These are phyloP conservation scores for Symbiodinium pilosum DNA, from an alignment of 73 alveolate genomes.

Conservation along the genomic window DNA sequence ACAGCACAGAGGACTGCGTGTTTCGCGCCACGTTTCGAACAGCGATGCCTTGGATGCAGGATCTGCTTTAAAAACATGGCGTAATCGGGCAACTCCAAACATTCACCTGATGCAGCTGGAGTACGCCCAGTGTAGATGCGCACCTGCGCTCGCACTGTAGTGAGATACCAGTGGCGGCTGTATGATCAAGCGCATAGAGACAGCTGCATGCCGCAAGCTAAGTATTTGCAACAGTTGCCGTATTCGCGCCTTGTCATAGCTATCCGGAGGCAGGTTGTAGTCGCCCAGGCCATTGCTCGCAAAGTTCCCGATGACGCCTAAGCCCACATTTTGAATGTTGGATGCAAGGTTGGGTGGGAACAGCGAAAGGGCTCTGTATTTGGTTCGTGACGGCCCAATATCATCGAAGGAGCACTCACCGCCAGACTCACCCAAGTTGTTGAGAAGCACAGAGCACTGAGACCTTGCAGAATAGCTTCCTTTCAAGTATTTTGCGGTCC, in stretches of 20 bases:
- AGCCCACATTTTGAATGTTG: not conserved
- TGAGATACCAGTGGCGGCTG: too few species aligned
- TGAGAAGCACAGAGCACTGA: slow-evolving; percentile 24
- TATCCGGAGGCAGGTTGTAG: too few species aligned
- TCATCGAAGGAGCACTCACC: slow-evolving; percentile 34
- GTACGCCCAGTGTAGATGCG: slow-evolving; percentile 52
- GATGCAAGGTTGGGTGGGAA: not conserved
- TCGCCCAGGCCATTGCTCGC: slow-evolving; percentile 18
- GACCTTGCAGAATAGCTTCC: not conserved
- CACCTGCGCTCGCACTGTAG: too few species aligned
- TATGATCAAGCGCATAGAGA: too few species aligned
- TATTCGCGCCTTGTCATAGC: too few species aligned
- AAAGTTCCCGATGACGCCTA: slow-evolving; percentile 41
- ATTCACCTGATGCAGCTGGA: not conserved
- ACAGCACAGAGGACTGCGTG: slow-evolving; percentile 21
- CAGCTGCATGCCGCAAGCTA: too few species aligned
- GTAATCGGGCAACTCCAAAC: not conserved
- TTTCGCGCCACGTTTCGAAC: slow-evolving; percentile 48
- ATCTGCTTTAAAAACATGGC: not conserved
- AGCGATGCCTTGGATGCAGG: not conserved
- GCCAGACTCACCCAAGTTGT: slow-evolving; percentile 57
- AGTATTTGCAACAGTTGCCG: too few species aligned
- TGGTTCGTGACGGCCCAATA: too few species aligned
- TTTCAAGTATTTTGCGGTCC: too few species aligned
- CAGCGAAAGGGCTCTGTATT: not conserved